A percentile compares a stretch with the other conserved stretches of the same genome.
These are phyloP conservation scores for Scopulariopsis brevicaulis DNA, from an alignment of 2,329 filamentous ascomycete genomes.

Conservation along the genomic window DNA sequence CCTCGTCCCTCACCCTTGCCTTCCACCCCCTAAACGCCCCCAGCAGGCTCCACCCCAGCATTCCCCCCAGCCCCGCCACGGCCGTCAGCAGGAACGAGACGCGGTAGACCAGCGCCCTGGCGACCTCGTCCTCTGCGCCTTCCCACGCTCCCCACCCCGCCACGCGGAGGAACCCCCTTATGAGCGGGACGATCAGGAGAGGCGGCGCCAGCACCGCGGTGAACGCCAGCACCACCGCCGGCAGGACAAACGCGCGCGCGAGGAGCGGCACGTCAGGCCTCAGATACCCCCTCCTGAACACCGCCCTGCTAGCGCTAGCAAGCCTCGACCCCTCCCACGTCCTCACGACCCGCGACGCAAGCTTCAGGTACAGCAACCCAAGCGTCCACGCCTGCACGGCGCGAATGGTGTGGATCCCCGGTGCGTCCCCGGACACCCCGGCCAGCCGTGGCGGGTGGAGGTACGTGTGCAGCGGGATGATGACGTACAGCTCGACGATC, in stretches of 20 bases:
- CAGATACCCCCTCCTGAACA: constrained; percentile 65
- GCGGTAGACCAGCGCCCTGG: constrained; percentile 31
- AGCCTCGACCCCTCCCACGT: constrained; percentile 59
- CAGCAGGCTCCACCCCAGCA: constrained; percentile 36
- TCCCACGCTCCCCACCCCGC: background rate
- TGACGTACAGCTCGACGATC: constrained; percentile 76
- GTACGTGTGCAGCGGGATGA: constrained; percentile 79
- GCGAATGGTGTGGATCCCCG: constrained; percentile 57
- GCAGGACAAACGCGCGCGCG: constrained; percentile 79
- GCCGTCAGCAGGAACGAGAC: constrained; percentile 60
- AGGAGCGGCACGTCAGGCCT: constrained; percentile 69
- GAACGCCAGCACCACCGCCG: constrained; percentile 50
- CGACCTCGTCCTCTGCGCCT: constrained; percentile 15
- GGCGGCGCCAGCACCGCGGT: constrained; percentile 56
- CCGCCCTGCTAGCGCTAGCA: constrained; percentile 61
- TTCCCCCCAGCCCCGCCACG: constrained; percentile 29
- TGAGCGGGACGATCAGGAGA: constrained; percentile 10
- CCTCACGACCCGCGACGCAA: constrained; percentile 58
- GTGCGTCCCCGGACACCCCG: constrained; percentile 10
- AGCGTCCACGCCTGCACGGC: constrained; percentile 91
- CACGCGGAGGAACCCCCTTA: constrained; percentile 3
- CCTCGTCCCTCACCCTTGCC: constrained; percentile 77
- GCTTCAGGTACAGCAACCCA: constrained; percentile 79
- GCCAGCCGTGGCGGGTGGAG: constrained; percentile 28
- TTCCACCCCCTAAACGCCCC: constrained; percentile 65